A percentile compares a stretch with the other conserved stretches of the same genome.
phyloP scores from a whole-genome alignment of 2,329 filamentous ascomycete species.

The Xylariomycetidae sp. region DNA sequence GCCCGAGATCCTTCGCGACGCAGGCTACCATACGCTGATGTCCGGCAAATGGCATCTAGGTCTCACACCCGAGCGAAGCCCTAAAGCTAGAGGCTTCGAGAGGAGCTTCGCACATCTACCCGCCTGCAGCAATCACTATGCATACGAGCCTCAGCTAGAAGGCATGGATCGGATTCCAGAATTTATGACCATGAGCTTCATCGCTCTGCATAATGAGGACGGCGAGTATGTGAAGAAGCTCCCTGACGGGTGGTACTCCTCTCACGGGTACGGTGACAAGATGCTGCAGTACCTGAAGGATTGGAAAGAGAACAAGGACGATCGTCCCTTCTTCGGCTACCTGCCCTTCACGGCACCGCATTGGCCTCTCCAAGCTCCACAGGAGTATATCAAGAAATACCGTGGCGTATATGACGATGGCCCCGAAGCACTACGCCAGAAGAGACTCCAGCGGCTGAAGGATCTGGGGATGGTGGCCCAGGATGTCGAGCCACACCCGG shows the following conservation, averaged over 20 bases:
- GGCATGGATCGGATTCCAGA: conserved; percentile 34
- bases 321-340: conserved; percentile 53
- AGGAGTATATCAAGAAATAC: conserved; percentile 52
- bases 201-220: conserved; percentile 34
- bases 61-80: conserved; percentile 51
- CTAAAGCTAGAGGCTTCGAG: conserved; percentile 54
- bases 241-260: conserved; percentile 49
- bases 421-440: conserved; percentile 49
- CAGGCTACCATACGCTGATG: conserved; percentile 57
- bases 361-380: conserved; percentile 58
- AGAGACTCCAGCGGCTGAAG: conserved; percentile 50
- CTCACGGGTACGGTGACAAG: conserved; percentile 47
- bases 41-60: conserved; percentile 62
- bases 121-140: conserved; percentile 54
- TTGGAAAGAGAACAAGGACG: conserved; percentile 32
- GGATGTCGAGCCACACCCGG: conserved; percentile 46
- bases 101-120: conserved; percentile 56
- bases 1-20: conserved; percentile 53
- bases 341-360: conserved; percentile 59
- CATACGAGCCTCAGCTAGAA: conserved; percentile 40
- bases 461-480: conserved; percentile 50
- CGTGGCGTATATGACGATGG: conserved; percentile 57
- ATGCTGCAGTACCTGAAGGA: conserved; percentile 47
- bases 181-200: conserved; percentile 35
- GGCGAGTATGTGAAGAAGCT: conserved; percentile 36